Evolutionary conservation across 2,329 filamentous ascomycete genomes (phyloP), one percentile per base, ranked within the genome.

Genomic region (Diaporthe capsici): DNA sequence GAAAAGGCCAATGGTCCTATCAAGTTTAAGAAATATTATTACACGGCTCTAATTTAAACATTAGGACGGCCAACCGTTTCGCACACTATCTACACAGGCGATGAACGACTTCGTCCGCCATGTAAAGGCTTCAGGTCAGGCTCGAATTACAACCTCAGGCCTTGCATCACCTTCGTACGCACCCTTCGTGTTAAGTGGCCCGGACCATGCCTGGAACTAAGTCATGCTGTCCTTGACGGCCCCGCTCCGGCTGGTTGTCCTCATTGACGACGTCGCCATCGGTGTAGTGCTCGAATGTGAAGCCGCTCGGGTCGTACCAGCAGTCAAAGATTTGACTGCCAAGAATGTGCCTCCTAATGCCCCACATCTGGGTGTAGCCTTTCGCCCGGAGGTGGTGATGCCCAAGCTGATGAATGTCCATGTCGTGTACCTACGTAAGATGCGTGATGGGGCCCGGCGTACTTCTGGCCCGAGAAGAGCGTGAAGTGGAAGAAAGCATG

Each of bases 131-230:
- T 4, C 28, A 28, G 9, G 25, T 25, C 51, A 25, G 4, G 51
- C 51, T 15, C 7, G 12, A 53, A 12, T 25, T 3, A 25, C n/a
- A 15, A 53, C n/a, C 4, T 28, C 12, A 3, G 55, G 55, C 34
- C 31, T 58, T 12, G 31, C 55, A 58, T 58, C 55, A 13, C 55
- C 55, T 58, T 37, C 55, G 55, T 37, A 58, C 22, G 55, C 55
- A 4, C 55, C 31, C 17, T 58, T 58, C 31, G 55, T 10, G 55
- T 58, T 58, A 17, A 58, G 12, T 22, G 57, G 34, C 34, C 34
- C 22, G 13, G 57, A 39, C 57, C 57, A 60, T 15, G 57, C 57
- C 15, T 60, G 57, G 31, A 60, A 60, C 34, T 60, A 22, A 6
- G 34, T 10, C 57, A 60, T 60, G 34, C 20, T 60, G 34, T 39